Percentiles rank a stretch among this genome's conserved stretches.
Evolutionary conservation across 768 basidiomycete species (phyloP).

Genomic region (Daedalea quercina): DNA sequence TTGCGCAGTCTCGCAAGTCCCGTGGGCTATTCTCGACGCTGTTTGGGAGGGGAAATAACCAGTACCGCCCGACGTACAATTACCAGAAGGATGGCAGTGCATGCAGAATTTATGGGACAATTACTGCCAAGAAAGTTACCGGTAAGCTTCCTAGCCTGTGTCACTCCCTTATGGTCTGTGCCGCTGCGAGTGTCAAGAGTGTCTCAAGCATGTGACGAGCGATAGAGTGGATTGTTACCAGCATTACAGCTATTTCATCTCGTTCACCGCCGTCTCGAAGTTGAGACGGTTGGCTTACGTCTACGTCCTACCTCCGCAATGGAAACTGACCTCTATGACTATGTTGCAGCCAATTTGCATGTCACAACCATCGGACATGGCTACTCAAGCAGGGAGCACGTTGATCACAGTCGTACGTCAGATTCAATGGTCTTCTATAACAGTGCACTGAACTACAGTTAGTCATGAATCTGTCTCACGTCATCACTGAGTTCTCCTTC

Average conservation of each 20-base stretch:
- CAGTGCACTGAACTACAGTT: not conserved
- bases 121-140: slow-evolving; percentile 85
- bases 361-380: slow-evolving; percentile 94
- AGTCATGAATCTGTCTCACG: slow-evolving; percentile 97
- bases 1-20: slow-evolving; percentile 67
- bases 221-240: too few species aligned
- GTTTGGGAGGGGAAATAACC: slow-evolving; percentile 35
- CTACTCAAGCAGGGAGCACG: slow-evolving; percentile 81
- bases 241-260: too few species aligned
- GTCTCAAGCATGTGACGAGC: too few species aligned
- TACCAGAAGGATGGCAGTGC: slow-evolving; percentile 63
- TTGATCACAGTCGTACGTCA: slow-evolving; percentile 77
- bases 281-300: too few species aligned
- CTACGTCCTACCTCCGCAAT: too few species aligned
- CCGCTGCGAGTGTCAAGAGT: too few species aligned
- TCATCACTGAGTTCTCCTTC: slow-evolving; percentile 95
- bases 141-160: slow-evolving; percentile 33
- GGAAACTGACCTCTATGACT: not conserved
- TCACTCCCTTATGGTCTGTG: too few species aligned
- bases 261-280: not conserved
- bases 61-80: slow-evolving; percentile 70
- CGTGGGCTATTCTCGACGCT: slow-evolving; percentile 65
- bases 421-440: too few species aligned
- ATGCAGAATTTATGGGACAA: slow-evolving; percentile 80
- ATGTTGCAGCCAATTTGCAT: slow-evolving; percentile 71